Conservation (phyloP, 1,284 basidiomycete genomes). For the Athelia sp. region DNA sequence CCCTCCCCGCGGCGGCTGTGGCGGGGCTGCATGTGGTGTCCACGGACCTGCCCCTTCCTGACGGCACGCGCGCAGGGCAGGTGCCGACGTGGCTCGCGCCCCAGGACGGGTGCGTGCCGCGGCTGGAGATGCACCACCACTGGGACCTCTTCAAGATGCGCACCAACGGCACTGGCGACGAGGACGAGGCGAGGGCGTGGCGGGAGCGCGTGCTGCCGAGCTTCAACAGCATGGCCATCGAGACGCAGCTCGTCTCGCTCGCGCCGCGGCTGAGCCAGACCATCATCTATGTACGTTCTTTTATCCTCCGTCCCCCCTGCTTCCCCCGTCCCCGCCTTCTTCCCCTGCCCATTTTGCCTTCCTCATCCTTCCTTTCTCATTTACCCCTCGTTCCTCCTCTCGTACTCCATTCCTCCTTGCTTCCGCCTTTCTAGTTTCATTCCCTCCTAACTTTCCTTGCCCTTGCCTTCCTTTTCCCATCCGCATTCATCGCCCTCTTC, state of each 20-base stretch:
- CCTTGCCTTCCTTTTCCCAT: too few species aligned
- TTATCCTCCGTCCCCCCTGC: background rate
- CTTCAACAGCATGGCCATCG: conserved; percentile 7
- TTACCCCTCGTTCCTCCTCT: too few species aligned
- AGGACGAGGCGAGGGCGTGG: conserved; percentile 9
- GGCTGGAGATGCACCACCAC: background rate
- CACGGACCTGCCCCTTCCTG: background rate
- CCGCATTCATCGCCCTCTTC: too few species aligned
- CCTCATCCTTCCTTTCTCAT: too few species aligned
- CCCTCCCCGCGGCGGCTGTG: background rate
- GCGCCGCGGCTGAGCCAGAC: background rate
- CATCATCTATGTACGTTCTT: background rate
- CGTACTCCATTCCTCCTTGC: too few species aligned
- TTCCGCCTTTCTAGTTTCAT: too few species aligned
- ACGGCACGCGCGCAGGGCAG: background rate
- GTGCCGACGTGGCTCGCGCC: background rate
- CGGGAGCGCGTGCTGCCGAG: conserved; percentile 10
- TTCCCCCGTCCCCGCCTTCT: too few species aligned
- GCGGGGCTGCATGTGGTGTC: background rate
- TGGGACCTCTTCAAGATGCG: conserved; percentile 1
- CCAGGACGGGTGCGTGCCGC: background rate
- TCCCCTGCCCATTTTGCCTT: too few species aligned
- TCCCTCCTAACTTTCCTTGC: background rate
- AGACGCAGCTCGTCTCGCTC: background rate
- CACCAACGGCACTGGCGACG: background rate